Base-by-base conservation (phyloP, 345 rosid species). In the Streptanthus diversifolius region DNA sequence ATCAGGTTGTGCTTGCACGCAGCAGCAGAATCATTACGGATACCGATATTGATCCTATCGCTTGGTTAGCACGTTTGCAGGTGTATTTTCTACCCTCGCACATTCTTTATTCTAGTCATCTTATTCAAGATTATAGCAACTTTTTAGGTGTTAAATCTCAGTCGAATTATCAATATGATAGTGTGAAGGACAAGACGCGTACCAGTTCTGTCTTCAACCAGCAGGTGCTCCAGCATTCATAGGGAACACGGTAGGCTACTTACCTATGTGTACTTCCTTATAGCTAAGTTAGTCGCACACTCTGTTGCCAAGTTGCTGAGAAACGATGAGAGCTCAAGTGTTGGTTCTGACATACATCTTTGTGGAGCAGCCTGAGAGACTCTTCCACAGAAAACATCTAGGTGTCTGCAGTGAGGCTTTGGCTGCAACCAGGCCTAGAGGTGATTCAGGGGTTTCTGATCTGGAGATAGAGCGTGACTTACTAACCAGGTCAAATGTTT, bases 361-460 rank as follows among this genome's bases (percentile, higher is more conserved):
- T 79, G 70, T 80, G 80, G 88, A 88, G 82, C 85, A 92, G 96
- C 98, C 95, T 80, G 96, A 90, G 90, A 91, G 89, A 87, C 86
- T 92, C 81, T 90, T 85, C 83, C 95, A 84, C 73, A 81, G 95
- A 78, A 85, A 84, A 75, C 63, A 86, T 72, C 85, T 88, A 27
- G 82, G 82, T 67, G 80, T 90, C 17, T 79, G 82, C 35, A 92
- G 96, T 36, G 98, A 92, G 74, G 96, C 96, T 51, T 68, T 92
- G 85, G 96, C 96, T 59, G 98, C 88, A 73, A 92, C 96, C 41
- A 91, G 93, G 54, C 89, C 93, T 56, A 85, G 96, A 85, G 96
- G 92, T 32, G 80, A 70, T 74, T 83, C 98, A 24, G 72, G 47
- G 43, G 79, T 83, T 77, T 74, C 58, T 60, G 96, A 90, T 85